Evolutionary conservation across 495 filamentous ascomycete genomes (phyloP).

Genomic region (Aspergillus taichungensis): DNA sequence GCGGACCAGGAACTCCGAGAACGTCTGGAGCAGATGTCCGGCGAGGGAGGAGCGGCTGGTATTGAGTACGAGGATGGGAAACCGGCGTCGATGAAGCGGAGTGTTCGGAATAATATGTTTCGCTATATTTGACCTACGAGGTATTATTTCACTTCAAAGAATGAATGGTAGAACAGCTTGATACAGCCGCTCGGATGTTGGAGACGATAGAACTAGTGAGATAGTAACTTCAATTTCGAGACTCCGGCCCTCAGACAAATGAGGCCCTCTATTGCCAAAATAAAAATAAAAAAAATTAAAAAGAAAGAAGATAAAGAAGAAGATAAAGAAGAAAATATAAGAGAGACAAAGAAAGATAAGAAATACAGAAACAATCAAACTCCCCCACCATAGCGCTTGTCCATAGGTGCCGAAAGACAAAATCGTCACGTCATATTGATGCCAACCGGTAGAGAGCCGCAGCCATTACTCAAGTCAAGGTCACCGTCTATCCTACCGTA

Average conservation of each 20-base stretch:
- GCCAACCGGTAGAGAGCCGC: not conserved
- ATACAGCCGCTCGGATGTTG: too few relatives aligned
- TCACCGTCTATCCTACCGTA: conserved; percentile 16
- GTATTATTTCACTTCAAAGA: too few relatives aligned
- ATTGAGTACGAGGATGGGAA: conserved; percentile 73
- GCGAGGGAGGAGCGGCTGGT: conserved; percentile 69
- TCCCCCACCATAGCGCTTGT: not conserved
- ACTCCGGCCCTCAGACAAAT: too few relatives aligned
- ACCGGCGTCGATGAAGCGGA: conserved; percentile 66
- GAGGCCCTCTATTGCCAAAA: not conserved
- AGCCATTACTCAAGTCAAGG: not conserved
- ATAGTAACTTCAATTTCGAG: too few relatives aligned
- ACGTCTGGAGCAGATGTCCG: conserved; percentile 60
- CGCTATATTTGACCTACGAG: conserved; percentile 42
- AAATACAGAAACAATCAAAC: too few relatives aligned
- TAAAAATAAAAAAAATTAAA: not conserved
- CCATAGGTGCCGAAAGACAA: not conserved
- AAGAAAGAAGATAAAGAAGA: not conserved
- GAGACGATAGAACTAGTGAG: too few relatives aligned
- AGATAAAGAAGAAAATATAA: not conserved
- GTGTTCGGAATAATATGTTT: conserved; percentile 76
- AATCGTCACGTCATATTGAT: conserved; percentile 3
- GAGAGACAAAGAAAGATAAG: not conserved
- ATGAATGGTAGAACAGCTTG: too few relatives aligned
- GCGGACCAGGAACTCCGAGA: conserved; percentile 58